Evolutionary conservation across 169 alveolate species (phyloP).

Genomic region (Toxoplasma gondii): DNA sequence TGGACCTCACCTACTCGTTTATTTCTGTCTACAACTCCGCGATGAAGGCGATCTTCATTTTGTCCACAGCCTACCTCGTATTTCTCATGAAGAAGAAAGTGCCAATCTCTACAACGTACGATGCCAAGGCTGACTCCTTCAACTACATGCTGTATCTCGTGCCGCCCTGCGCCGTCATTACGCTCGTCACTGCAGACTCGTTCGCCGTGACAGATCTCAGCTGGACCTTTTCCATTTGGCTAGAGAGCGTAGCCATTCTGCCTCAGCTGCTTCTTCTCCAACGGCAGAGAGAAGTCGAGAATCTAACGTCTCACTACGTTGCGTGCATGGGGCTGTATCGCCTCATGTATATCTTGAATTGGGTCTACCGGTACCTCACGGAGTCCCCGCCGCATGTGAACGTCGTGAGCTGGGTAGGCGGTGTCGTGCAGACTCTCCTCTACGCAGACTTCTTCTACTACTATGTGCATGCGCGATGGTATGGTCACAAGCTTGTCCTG

Average conservation of each 20-base stretch:
- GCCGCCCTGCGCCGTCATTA: slow-evolving; percentile 80
- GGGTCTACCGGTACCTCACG: slow-evolving; percentile 89
- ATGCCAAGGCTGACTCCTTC: slow-evolving; percentile 90
- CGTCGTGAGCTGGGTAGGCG: slow-evolving; percentile 91
- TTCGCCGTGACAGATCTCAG: slow-evolving; percentile 68
- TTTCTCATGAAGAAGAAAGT: slow-evolving; percentile 83
- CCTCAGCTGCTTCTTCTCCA: slow-evolving; percentile 95
- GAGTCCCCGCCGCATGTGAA: slow-evolving; percentile 80
- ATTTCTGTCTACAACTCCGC: slow-evolving; percentile 91
- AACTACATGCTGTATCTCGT: slow-evolving; percentile 88
- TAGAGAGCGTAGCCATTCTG: slow-evolving; percentile 95
- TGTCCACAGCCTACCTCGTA: slow-evolving; percentile 86
- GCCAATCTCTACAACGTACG: slow-evolving; percentile 89
- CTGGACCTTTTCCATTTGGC: slow-evolving; percentile 97
- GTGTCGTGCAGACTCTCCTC: slow-evolving; percentile 92
- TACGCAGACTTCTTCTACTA: slow-evolving; percentile 95
- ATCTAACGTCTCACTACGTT: slow-evolving; percentile 94
- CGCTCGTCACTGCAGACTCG: slow-evolving; percentile 72
- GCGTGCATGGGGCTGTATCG: slow-evolving; percentile 94
- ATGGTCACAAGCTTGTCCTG: slow-evolving; percentile 51
- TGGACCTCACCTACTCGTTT: slow-evolving; percentile 84
- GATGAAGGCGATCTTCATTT: slow-evolving; percentile 91
- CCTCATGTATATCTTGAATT: slow-evolving; percentile 91
- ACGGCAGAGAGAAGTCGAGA: slow-evolving; percentile 93
- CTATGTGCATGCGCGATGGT: slow-evolving; percentile 78